phyloP scores from a whole-genome alignment of 2,329 filamentous ascomycete species.

The Madurella fahalii region DNA sequence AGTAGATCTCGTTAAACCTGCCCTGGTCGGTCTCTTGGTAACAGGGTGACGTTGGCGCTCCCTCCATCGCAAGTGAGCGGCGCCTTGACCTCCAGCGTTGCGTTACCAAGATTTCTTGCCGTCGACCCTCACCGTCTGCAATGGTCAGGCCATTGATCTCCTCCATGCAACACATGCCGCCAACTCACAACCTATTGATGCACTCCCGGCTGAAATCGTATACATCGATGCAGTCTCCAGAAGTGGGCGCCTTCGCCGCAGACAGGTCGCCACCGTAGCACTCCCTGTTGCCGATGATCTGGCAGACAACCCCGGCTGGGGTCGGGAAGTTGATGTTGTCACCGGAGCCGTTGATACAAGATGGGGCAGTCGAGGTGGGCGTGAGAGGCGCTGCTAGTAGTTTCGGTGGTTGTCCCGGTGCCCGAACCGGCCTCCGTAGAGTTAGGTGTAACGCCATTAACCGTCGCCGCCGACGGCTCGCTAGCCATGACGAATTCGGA shows the following conservation, averaged over 20 bases:
- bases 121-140: background rate
- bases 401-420: background rate
- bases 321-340: background rate
- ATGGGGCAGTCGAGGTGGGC: background rate
- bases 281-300: background rate
- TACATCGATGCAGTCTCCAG: background rate
- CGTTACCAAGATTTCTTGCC: background rate
- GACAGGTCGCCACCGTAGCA: slow-evolving; percentile 1
- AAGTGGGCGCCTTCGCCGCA: background rate
- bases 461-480: no score
- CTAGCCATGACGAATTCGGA: no score
- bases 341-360: background rate
- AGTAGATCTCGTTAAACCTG: background rate
- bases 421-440: no score
- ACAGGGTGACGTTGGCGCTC: no score
- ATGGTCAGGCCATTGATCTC: background rate
- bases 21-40: background rate
- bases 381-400: background rate
- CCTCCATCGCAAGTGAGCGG: background rate
- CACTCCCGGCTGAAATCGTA: background rate
- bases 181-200: slow-evolving; percentile 1
- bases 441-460: no score
- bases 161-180: slow-evolving; percentile 5
- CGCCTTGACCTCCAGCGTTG: background rate
- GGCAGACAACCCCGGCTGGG: no score